A percentile compares a stretch with the other conserved stretches of the same genome.
Conservation (phyloP, 2,329 filamentous ascomycete genomes). For the Colletotrichum incanum region DNA sequence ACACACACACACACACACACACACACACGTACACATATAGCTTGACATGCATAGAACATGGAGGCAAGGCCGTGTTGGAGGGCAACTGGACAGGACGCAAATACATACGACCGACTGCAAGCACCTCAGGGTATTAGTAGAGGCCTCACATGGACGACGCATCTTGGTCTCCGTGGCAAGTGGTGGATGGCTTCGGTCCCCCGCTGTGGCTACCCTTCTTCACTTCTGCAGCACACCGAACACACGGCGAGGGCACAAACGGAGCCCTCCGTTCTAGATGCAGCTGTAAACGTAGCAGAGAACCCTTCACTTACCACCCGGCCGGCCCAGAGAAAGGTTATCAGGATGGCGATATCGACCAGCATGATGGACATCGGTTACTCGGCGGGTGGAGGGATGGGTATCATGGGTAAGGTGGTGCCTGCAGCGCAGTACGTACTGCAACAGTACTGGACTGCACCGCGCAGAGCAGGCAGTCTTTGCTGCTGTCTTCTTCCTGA, state of each 20-base stretch:
- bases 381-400: slow-evolving; percentile 15
- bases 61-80: no score
- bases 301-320: slow-evolving; percentile 36
- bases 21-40: no score
- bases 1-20: no score
- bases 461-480: not conserved
- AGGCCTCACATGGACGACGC: no score
- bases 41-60: not conserved
- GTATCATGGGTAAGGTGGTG: slow-evolving; percentile 13
- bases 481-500: not conserved
- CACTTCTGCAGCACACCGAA: not conserved
- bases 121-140: no score
- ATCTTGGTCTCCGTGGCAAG: no score
- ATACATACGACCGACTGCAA: no score
- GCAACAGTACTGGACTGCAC: no score
- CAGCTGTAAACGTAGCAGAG: slow-evolving; percentile 21
- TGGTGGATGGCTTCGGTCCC: slow-evolving; percentile 25
- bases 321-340: slow-evolving; percentile 44
- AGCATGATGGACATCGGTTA: slow-evolving; percentile 44
- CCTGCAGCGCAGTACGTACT: not conserved
- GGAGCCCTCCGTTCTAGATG: slow-evolving; percentile 11
- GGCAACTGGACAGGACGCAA: no score
- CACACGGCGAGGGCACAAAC: not conserved
- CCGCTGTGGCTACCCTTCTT: slow-evolving; percentile 24
- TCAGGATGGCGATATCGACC: slow-evolving; percentile 46